Conservation (phyloP, 1,284 basidiomycete species). For the Trichosporon ovoides region DNA sequence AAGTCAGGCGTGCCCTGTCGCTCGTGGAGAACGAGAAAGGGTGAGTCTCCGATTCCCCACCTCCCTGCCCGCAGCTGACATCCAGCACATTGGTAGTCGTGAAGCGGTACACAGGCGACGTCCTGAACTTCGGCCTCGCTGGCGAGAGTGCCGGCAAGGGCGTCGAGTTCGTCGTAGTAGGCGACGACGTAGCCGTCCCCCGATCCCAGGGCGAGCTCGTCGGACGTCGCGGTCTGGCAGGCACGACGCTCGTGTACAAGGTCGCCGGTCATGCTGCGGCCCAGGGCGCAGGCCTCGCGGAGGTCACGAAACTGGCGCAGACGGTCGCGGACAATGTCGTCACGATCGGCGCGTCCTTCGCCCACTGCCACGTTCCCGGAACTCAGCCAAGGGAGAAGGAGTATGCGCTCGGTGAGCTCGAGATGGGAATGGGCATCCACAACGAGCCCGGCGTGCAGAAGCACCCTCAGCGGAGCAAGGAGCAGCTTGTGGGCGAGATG, state of each 20-base stretch:
- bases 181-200: constrained; percentile 86
- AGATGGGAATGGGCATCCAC: constrained; percentile 80
- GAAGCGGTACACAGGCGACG: constrained; percentile 78
- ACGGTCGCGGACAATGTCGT: constrained; percentile 61
- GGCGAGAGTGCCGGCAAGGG: constrained; percentile 71
- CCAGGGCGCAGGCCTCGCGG: constrained; percentile 66
- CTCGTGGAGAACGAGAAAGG: constrained; percentile 71
- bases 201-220: constrained; percentile 50
- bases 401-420: constrained; percentile 57
- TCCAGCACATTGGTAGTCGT: constrained; percentile 72
- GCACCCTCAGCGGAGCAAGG: constrained; percentile 57
- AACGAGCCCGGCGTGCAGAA: constrained; percentile 82
- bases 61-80: neutral
- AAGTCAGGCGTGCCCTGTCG: constrained; percentile 73
- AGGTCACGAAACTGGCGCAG: constrained; percentile 66
- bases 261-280: constrained; percentile 76
- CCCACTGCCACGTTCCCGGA: constrained; percentile 65
- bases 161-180: constrained; percentile 77
- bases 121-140: constrained; percentile 87
- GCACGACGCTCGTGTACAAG: constrained; percentile 87
- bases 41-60: constrained; percentile 47
- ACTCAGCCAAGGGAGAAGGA: constrained; percentile 8
- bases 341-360: constrained; percentile 84
- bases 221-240: constrained; percentile 65
- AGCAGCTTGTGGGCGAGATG: constrained; percentile 65